Conservation (phyloP, 2,329 filamentous ascomycete genomes). For the Fonsecaea monophora region DNA sequence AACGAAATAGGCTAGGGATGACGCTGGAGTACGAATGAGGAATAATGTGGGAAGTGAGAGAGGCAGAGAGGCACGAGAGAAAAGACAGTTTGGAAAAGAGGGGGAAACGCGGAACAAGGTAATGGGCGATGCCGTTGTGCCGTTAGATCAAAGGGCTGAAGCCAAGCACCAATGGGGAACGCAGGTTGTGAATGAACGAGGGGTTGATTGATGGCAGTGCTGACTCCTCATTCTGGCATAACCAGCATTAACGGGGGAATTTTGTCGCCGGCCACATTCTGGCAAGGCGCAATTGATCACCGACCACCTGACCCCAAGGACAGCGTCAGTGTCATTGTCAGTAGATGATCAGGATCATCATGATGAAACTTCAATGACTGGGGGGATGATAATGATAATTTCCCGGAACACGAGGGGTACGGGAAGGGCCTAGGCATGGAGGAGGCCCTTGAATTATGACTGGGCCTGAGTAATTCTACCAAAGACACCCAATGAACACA, state of each 20-base stretch:
- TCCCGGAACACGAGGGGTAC: constrained; percentile 1
- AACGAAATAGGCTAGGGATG: background rate
- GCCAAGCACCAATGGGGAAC: constrained; percentile 7
- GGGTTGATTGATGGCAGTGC: constrained; percentile 21
- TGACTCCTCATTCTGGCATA: background rate
- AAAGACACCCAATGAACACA: no score
- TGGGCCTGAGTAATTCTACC: constrained; percentile 3
- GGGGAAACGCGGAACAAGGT: no score
- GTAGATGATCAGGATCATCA: background rate
- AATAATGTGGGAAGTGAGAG: background rate
- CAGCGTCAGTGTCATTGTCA: background rate
- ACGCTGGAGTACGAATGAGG: background rate
- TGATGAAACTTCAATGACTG: background rate
- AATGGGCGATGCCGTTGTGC: no score
- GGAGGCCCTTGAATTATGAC: background rate
- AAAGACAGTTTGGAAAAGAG: background rate
- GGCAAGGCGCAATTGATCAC: constrained; percentile 16
- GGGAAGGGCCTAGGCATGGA: background rate
- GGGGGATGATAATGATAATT: background rate
- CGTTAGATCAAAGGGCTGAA: constrained; percentile 13
- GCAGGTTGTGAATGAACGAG: background rate
- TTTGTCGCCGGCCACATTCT: constrained; percentile 14
- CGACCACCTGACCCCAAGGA: background rate
- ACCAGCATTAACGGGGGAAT: no score
- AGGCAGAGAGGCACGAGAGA: background rate